Conservation (phyloP, 495 filamentous ascomycete genomes). For the Penicillium taxi region DNA sequence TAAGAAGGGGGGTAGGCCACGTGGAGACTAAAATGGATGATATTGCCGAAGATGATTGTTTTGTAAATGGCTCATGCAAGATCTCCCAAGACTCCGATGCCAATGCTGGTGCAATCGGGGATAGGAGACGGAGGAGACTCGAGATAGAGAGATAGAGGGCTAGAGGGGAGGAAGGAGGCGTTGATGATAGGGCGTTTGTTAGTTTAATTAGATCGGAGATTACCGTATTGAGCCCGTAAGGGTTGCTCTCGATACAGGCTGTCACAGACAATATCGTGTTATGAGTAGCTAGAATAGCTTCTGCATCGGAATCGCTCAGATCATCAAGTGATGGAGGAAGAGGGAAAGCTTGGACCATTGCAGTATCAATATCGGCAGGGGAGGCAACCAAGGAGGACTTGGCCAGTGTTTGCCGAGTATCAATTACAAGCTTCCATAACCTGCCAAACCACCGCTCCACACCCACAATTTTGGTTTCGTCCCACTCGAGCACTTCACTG, state of each 20-base stretch:
- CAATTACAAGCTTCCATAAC: conserved; percentile 50
- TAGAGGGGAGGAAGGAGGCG: conserved; percentile 25
- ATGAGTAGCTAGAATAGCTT: conserved; percentile 57
- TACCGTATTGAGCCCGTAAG: conserved; percentile 67
- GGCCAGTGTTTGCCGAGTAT: conserved; percentile 21
- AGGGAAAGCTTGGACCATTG: conserved; percentile 15
- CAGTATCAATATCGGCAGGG: conserved; percentile 9
- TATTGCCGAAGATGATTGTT: conserved; percentile 6
- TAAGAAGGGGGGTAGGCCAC: conserved; percentile 45
- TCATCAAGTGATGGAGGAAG: conserved; percentile 24
- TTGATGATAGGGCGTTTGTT: conserved; percentile 53
- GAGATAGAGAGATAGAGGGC: conserved; percentile 33
- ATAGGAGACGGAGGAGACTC: conserved; percentile 58
- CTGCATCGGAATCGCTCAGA: conserved; percentile 43
- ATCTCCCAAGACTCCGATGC: conserved; percentile 72
- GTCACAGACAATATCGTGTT: conserved; percentile 61
- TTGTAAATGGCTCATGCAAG: conserved; percentile 32
- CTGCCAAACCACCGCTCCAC: conserved; percentile 70
- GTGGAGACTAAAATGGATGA: conserved; percentile 41
- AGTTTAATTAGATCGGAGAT: conserved; percentile 74
- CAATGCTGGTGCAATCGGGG: conserved; percentile 69
- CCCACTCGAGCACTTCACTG: conserved; percentile 78
- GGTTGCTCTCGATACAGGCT: conserved; percentile 55
- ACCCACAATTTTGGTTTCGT: conserved; percentile 72
- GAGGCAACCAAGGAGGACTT: conserved; percentile 17